Base-by-base conservation (phyloP, 495 filamentous ascomycete genomes). In the Hypoxylon fragiforme region DNA sequence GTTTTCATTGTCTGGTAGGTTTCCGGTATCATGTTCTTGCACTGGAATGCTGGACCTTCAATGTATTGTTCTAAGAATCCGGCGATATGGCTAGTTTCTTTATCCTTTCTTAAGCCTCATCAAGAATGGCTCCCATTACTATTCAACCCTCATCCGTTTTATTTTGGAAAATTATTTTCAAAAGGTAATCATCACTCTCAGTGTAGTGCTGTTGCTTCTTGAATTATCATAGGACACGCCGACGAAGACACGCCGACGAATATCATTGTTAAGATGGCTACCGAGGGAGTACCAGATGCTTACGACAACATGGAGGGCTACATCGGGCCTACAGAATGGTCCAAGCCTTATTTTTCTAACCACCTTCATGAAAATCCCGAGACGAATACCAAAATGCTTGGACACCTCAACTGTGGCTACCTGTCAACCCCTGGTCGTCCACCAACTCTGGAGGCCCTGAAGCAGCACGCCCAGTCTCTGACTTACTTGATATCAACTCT, bases 391-490 rank as follows among this genome's bases (percentile, higher is more conserved):
- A 22, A 49, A 37, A 49, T 76, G 22, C 65, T 78, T 16, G 63
- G 60, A 16, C 68, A 75, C 39, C 56, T 78, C 38, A 81, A 79
- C 65, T 82, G 79, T 62, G 60, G 68, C 50, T 82, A 78, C 44
- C 65, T 81, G 7, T 80, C 79, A 1, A 79, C 74, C 0, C 59
- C 62, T 7, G 71, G 70, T 12, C 44, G 65, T 6, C 54, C 77
- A 7, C 80, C 79, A 3, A 81, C 77, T 12, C 63, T 83, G 21
- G 63, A 76, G 1, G 71, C 75, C 7, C 64, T 83, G 14, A 83
- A 83, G 62, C 77, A 80, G 58, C 79, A 82, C 46, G 78, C 74
- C 7, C 80, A 83, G 41, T 73, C 76, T 6, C 68, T 83, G 12
- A 68, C 70, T 41, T 62, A 73, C 4, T 67, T 83, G 13, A 81